Conservation (phyloP, 2,329 filamentous ascomycete genomes). For the Pseudogymnoascus sp. region DNA sequence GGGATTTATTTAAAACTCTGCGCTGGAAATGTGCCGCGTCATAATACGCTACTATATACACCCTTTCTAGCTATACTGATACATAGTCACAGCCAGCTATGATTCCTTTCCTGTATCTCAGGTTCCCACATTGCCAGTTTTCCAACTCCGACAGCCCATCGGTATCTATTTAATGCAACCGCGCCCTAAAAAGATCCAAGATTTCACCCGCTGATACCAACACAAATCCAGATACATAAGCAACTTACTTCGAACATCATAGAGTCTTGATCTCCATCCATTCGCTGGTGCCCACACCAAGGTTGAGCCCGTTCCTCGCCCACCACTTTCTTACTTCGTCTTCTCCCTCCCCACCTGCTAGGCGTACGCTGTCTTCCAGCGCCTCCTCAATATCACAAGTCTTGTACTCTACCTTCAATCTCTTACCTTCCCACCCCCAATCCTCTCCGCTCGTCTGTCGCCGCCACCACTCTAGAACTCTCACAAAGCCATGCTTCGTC, state of each 20-base stretch:
- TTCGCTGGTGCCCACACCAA: constrained; percentile 62
- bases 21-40: not conserved
- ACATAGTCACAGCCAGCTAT: constrained; percentile 8
- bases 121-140: constrained; percentile 5
- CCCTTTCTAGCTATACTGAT: constrained; percentile 3
- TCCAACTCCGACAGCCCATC: not conserved
- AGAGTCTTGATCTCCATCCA: constrained; percentile 67
- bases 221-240: not conserved
- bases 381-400: constrained; percentile 95
- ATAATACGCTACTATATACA: not conserved
- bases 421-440: constrained; percentile 42
- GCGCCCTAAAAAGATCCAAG: not conserved
- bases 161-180: not conserved
- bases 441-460: constrained; percentile 53
- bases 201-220: not conserved
- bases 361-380: constrained; percentile 72
- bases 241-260: constrained; percentile 19
- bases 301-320: constrained; percentile 64
- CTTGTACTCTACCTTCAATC: constrained; percentile 79
- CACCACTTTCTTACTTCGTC: constrained; percentile 77
- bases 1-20: not conserved
- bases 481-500: constrained; percentile 77
- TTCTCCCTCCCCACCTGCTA: constrained; percentile 51
- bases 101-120: constrained; percentile 1
- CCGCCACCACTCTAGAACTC: constrained; percentile 91